Base-by-base conservation (phyloP, 2,329 filamentous ascomycete genomes). In the Sarocladium brachiariae region DNA sequence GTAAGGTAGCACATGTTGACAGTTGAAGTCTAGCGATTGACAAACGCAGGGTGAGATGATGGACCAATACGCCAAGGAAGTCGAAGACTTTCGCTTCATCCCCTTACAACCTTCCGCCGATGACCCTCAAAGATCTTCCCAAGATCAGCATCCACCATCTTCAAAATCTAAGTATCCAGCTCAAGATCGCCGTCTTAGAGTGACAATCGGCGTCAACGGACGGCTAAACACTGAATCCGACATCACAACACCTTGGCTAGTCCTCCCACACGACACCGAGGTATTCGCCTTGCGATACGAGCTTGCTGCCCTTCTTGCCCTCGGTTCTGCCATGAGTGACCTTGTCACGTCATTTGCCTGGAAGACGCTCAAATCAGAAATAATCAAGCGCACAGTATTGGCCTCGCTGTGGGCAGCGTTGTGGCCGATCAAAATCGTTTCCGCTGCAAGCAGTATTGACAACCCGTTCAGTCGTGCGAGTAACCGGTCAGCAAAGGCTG, bases 221-320 rank as follows among this genome's bases (percentile, higher is more conserved):
- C 96, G 90, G 91, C 74, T 95, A 11, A 84, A 79, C 2, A 75
- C 81, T 7, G 81, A 87, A 56, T 78, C 85, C 25, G 89, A 96
- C 57, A 80, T 95, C 23, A 78, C 85, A 4, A 78, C 80, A 54
- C 90, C 91, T 0, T 96, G 91, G 91, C 78, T 80, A 27, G 83
- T 86, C 25, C 73, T 96, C 11, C 80, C 81, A 2, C 71, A 78
- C 27, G 78, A 86, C 54, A 78, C 85, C 1, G 91, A 96, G 64
- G 83, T 87, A 0, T 96, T 96, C 61, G 90, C 89, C 1, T 71
- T 96, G 5, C 80, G 88, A 3, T 96, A 87, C 70, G 91, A 96
- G 67, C 81, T 92, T 59, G 79, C 87, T 52, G 80, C 86, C 2
- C 73, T 96, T 2, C 72, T 95, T 53, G 80, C 81, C 10, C 78